Percentiles rank a stretch among this genome's conserved stretches.
Evolutionary conservation across 768 basidiomycete species (phyloP).

Genomic region (Russula ochroleuca): DNA sequence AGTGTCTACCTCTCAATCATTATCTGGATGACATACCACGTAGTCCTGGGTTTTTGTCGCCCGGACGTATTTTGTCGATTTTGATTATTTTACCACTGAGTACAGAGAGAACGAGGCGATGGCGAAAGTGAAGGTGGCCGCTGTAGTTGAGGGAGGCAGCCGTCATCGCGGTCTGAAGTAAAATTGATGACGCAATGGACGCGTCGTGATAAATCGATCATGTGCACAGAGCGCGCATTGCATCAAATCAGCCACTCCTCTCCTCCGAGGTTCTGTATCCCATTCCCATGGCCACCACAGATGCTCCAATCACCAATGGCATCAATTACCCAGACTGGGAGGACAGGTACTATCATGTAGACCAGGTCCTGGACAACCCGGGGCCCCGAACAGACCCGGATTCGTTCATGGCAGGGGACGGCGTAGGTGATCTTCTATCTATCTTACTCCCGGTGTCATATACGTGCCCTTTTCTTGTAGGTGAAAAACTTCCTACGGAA

Average conservation of each 20-base stretch:
- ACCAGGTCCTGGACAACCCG: constrained; percentile 77
- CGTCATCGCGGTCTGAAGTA: neutral
- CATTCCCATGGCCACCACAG: constrained; percentile 4
- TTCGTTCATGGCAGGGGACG: constrained; percentile 75
- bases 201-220: constrained; percentile 11
- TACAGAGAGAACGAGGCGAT: constrained; percentile 83
- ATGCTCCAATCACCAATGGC: constrained; percentile 35
- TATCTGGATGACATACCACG: constrained; percentile 49
- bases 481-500: constrained; percentile 83
- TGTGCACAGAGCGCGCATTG: neutral
- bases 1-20: neutral
- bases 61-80: constrained; percentile 82
- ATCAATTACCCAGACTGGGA: constrained; percentile 44
- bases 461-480: constrained; percentile 38
- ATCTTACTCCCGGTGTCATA: neutral
- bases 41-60: constrained; percentile 95
- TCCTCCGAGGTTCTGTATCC: neutral
- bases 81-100: constrained; percentile 81
- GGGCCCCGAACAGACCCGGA: constrained; percentile 84
- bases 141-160: constrained; percentile 50
- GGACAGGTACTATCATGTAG: constrained; percentile 73
- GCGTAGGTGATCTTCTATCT: constrained; percentile 43
- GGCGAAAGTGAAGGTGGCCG: constrained; percentile 78
- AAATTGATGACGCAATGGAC: constrained; percentile 16
- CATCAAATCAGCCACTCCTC: neutral